phyloP scores from a whole-genome alignment of 2,329 filamentous ascomycete genomes.

The Rugonectria rugulosa region DNA sequence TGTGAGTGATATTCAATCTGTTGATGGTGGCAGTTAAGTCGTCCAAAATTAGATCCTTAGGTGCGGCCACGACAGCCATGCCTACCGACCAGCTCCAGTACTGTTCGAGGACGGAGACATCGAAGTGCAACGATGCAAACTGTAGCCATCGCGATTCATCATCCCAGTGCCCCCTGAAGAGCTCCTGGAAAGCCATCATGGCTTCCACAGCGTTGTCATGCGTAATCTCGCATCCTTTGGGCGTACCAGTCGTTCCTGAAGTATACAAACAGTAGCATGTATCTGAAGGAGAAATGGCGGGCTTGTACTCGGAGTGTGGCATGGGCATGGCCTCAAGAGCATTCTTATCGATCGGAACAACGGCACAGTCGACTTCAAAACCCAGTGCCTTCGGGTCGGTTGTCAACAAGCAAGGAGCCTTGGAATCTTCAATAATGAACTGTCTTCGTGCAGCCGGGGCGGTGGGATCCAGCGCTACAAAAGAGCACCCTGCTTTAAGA shows the following conservation, averaged over 20 bases:
- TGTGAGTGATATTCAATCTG: constrained; percentile 80
- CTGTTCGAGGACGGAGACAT: constrained; percentile 91
- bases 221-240: constrained; percentile 87
- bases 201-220: constrained; percentile 90
- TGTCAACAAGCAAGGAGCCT: constrained; percentile 68
- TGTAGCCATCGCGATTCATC: constrained; percentile 82
- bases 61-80: constrained; percentile 82
- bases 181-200: constrained; percentile 82
- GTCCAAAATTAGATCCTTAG: constrained; percentile 84
- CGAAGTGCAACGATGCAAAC: constrained; percentile 94
- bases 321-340: constrained; percentile 35
- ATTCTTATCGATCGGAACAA: constrained; percentile 45
- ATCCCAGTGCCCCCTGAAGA: constrained; percentile 81
- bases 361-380: constrained; percentile 42
- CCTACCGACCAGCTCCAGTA: constrained; percentile 96
- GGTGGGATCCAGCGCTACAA: constrained; percentile 79
- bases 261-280: constrained; percentile 88
- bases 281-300: constrained; percentile 52
- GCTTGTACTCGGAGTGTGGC: constrained; percentile 23
- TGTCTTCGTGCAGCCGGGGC: constrained; percentile 76
- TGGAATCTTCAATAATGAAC: constrained; percentile 80
- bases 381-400: constrained; percentile 45
- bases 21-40: constrained; percentile 79
- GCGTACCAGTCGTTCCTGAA: constrained; percentile 84
- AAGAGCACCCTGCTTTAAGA: constrained; percentile 82